These are phyloP conservation scores for Penicillium sp. DNA, from an alignment of 2,329 filamentous ascomycete species.

Conservation along the genomic window DNA sequence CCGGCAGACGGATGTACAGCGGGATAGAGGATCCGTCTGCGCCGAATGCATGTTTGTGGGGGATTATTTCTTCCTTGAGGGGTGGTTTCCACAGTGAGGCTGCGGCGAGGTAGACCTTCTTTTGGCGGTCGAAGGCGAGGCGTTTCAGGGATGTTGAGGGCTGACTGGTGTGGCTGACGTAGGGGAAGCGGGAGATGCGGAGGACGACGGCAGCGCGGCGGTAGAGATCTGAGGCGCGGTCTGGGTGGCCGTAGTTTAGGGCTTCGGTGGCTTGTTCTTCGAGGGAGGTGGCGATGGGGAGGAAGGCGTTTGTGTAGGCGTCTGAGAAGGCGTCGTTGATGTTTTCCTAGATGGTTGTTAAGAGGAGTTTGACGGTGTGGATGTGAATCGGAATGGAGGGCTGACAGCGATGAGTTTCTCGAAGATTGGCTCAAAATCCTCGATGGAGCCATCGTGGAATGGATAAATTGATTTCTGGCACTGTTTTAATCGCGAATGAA, in stretches of 20 bases:
- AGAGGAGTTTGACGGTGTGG: background rate
- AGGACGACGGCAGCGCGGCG: conserved; percentile 76
- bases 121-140: conserved; percentile 69
- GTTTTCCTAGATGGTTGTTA: conserved; percentile 49
- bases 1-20: conserved; percentile 68
- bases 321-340: conserved; percentile 70
- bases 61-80: conserved; percentile 66
- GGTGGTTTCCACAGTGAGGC: conserved; percentile 61
- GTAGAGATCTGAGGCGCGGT: conserved; percentile 66
- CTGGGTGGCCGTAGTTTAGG: conserved; percentile 55
- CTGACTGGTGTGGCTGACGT: conserved; percentile 36
- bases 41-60: conserved; percentile 59
- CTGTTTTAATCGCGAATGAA: conserved; percentile 25
- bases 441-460: conserved; percentile 73
- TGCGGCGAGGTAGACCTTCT: conserved; percentile 66
- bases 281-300: conserved; percentile 66
- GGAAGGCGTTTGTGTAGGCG: conserved; percentile 68
- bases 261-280: conserved; percentile 59
- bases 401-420: conserved; percentile 63
- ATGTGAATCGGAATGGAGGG: conserved; percentile 7
- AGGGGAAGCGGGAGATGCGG: conserved; percentile 74
- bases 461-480: conserved; percentile 70
- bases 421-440: conserved; percentile 75
- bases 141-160: conserved; percentile 56
- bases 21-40: conserved; percentile 65